Evolutionary conservation across 139 green algal species (phyloP).

Genomic region (Chlamydomonas sp.): DNA sequence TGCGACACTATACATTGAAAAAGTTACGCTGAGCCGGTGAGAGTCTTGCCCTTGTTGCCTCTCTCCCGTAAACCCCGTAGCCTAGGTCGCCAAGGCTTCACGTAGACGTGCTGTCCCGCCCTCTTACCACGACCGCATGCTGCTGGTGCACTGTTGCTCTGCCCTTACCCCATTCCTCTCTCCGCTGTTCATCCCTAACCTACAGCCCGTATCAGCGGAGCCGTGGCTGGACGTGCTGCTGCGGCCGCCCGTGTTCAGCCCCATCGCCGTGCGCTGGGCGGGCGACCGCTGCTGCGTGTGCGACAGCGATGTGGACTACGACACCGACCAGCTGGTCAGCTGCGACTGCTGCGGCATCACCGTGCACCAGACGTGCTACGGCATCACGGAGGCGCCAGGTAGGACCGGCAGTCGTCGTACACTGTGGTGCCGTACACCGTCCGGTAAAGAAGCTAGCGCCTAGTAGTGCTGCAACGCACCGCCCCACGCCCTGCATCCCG

Average conservation of each 20-base stretch:
- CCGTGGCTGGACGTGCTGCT: conserved; percentile 56
- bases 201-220: conserved; percentile 36
- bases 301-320: conserved; percentile 91
- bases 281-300: conserved; percentile 82
- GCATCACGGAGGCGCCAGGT: conserved; percentile 79
- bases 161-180: neutral
- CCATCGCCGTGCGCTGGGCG: conserved; percentile 62
- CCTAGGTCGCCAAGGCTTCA: too few relatives aligned
- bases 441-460: too few relatives aligned
- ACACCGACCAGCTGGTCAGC: conserved; percentile 89
- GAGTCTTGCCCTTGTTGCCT: too few relatives aligned
- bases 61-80: too few relatives aligned
- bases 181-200: neutral
- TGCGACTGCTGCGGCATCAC: conserved; percentile 90
- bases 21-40: too few relatives aligned
- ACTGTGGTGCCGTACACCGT: too few relatives aligned
- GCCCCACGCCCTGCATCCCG: neutral
- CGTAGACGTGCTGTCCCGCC: too few relatives aligned
- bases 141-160: neutral
- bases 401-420: too few relatives aligned
- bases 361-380: conserved; percentile 95
- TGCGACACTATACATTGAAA: too few relatives aligned
- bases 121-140: too few relatives aligned
- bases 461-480: too few relatives aligned
- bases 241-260: conserved; percentile 36